Percentiles rank a stretch among this genome's conserved stretches.
phyloP scores from a whole-genome alignment of 106 monocot genomes.

The Dioscorea dumetorum region DNA sequence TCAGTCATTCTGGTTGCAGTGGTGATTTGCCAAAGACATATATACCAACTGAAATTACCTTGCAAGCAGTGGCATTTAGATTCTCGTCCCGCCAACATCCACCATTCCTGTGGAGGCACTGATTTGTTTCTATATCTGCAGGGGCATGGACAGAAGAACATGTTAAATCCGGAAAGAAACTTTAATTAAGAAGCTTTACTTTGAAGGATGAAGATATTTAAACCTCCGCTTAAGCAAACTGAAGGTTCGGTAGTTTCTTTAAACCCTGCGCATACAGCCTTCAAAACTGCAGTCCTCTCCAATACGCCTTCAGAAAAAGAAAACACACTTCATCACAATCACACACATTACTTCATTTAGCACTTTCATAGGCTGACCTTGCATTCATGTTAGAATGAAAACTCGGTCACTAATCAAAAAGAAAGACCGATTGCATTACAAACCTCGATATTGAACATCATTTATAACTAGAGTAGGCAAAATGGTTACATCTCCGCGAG shows the following conservation, averaged over 20 bases:
- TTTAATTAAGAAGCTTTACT: neutral
- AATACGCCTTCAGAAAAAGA: conserved; percentile 47
- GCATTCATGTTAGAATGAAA: no score
- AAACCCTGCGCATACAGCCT: conserved; percentile 91
- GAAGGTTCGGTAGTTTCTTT: conserved; percentile 79
- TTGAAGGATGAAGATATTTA: conserved; percentile 1
- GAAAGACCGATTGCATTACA: neutral
- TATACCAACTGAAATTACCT: conserved; percentile 44
- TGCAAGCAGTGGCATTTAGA: conserved; percentile 78
- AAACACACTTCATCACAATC: conserved; percentile 1
- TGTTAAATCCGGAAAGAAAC: neutral
- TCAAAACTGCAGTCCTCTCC: conserved; percentile 67
- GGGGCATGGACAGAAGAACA: neutral
- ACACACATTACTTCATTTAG: no score
- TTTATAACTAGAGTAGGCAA: conserved; percentile 89
- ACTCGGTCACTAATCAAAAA: no score
- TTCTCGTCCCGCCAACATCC: conserved; percentile 71
- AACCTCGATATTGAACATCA: conserved; percentile 86
- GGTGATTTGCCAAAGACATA: no score
- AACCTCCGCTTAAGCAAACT: conserved; percentile 82
- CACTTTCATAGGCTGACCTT: no score
- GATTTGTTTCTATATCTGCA: conserved; percentile 82
- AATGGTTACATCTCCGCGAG: conserved; percentile 86
- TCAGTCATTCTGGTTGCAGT: no score
- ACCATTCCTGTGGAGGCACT: conserved; percentile 76